These are phyloP conservation scores for Candida suzukii DNA, from an alignment of 805 yeast species.

Conservation along the genomic window DNA sequence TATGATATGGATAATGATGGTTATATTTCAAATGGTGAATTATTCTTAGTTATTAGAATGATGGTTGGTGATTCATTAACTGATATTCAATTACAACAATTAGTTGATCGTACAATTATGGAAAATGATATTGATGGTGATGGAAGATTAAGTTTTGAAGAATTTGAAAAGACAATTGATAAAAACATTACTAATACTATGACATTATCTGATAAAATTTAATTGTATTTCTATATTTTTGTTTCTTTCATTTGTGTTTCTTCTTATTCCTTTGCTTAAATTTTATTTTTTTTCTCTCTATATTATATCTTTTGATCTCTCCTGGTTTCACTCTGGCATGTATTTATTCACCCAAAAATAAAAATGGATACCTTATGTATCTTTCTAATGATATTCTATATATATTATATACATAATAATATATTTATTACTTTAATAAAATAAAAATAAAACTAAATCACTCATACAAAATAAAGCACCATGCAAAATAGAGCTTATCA, in stretches of 20 bases:
- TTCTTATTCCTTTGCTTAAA: background rate
- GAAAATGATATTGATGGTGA: slow-evolving; percentile 89
- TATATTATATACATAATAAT: no score
- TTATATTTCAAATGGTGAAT: slow-evolving; percentile 88
- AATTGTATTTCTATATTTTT: background rate
- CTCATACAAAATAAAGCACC: no score
- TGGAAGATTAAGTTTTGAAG: slow-evolving; percentile 78
- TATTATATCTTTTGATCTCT: no score
- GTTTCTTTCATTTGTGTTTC: background rate
- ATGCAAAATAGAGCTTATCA: no score
- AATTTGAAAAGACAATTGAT: slow-evolving; percentile 64
- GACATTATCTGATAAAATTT: slow-evolving; percentile 21
- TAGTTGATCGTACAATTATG: slow-evolving; percentile 94
- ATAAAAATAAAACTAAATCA: no score
- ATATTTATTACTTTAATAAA: no score
- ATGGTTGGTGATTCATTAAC: slow-evolving; percentile 93
- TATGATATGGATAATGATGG: slow-evolving; percentile 97
- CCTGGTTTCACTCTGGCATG: no score
- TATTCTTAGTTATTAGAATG: slow-evolving; percentile 84
- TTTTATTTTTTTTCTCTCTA: no score
- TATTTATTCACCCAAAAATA: no score
- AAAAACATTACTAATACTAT: slow-evolving; percentile 25
- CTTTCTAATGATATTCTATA: no score
- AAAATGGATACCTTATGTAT: no score
- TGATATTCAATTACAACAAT: slow-evolving; percentile 85